These are phyloP conservation scores for Microcyclosporella mali DNA, from an alignment of 2,329 filamentous ascomycete genomes.

Conservation along the genomic window DNA sequence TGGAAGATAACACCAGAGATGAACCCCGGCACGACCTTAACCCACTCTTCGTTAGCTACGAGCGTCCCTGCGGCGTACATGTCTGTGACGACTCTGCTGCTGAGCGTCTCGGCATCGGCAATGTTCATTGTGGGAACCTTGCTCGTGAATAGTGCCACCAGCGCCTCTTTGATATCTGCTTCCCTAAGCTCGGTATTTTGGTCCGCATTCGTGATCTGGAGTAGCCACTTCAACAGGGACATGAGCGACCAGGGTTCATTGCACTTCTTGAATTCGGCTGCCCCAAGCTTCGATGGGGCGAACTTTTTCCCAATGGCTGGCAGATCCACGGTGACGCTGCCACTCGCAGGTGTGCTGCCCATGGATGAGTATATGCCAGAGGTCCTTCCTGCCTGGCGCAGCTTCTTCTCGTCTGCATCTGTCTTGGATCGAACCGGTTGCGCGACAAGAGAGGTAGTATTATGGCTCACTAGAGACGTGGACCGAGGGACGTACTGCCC, in stretches of 20 bases:
- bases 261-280: constrained; percentile 77
- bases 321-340: constrained; percentile 24
- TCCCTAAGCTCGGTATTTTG: constrained; percentile 83
- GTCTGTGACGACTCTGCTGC: constrained; percentile 66
- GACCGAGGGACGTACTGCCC: constrained; percentile 57
- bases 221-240: constrained; percentile 78
- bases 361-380: constrained; percentile 34
- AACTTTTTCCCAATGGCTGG: constrained; percentile 56
- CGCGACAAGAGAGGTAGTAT: constrained; percentile 69
- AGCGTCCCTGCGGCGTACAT: constrained; percentile 77
- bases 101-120: constrained; percentile 85
- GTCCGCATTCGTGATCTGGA: constrained; percentile 67
- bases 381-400: constrained; percentile 40
- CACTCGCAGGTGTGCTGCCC: constrained; percentile 32
- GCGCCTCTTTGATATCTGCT: constrained; percentile 76
- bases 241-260: constrained; percentile 89
- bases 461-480: constrained; percentile 76
- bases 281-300: constrained; percentile 73
- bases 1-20: constrained; percentile 92
- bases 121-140: constrained; percentile 99
- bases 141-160: constrained; percentile 82
- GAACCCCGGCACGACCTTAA: constrained; percentile 75
- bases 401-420: constrained; percentile 68
- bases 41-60: constrained; percentile 90
- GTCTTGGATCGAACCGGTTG: constrained; percentile 89